Evolutionary conservation across 2,329 filamentous ascomycete species (phyloP), one percentile per base, ranked within the genome.

Genomic region (Tetracladium maxilliforme): DNA sequence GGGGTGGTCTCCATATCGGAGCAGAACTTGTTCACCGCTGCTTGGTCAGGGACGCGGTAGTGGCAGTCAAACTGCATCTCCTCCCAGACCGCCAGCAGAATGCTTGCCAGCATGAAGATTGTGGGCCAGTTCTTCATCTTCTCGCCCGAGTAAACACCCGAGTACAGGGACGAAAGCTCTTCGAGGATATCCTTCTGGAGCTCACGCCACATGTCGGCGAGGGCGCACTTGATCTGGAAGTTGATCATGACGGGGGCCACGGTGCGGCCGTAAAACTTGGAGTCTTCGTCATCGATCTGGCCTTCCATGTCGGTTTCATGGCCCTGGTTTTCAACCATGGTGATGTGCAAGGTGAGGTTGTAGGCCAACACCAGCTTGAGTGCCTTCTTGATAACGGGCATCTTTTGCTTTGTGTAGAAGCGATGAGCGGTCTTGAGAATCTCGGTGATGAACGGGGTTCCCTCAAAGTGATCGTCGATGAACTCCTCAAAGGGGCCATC

Each of bases 61-160:
- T 93, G 82, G 64, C 81, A 92, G 56, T 95, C 87, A 45, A 94
- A 95, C 51, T 95, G 86, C 73, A 95, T 94, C 64, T 93, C 79
- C 51, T 95, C 87, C 87, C 87, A 95, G 12, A 95, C 83, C 8
- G 82, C 82, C 23, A 95, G 65, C 17, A 95, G 70, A 34, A 95
- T 90, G 5, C 82, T 86, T 7, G 86, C 87, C 28, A 94, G 65
- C 70, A 95, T 92, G 65, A 94, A 95, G 49, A 95, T 95, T 24
- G 86, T 94, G 3, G 87, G 87, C 87, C 87, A 95, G 59, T 94
- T 92, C 71, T 93, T 94, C 40, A 94, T 70, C 53, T 92, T 87
- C 51, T 94, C 87, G 31, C 87, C 87, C 41, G 80, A 92, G 65
- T 95, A 95, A 22, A 95, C 87, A 35, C 84, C 92, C n/a, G 83